Base-by-base conservation (phyloP, 345 rosid species). In the Pistacia vera region DNA sequence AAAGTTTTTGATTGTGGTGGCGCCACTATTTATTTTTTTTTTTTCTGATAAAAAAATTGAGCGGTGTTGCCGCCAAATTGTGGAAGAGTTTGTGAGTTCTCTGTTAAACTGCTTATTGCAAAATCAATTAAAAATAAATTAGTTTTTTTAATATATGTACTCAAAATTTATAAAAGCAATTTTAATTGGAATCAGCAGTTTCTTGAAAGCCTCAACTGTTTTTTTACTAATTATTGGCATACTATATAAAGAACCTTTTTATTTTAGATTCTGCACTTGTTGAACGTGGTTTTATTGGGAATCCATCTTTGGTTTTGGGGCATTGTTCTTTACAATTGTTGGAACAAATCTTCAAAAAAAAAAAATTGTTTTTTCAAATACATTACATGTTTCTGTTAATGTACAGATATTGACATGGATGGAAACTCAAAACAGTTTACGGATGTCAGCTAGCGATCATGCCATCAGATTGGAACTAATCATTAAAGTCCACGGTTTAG, bases 321-420 rank as follows among this genome's bases (percentile, higher is more conserved):
- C 22, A 4, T 70, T 12, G 4, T 44, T 58, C 1, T 17, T 71
- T 41, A 25, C 4, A 2, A 11, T 38, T 38, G 36, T 17, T 8
- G 3, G 5, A 62, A 16, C 33, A 62, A 17, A 28, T 72, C 48
- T 60, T 10, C 44, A 22, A 1, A 30, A 8, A 22, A 22, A 22
- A 41, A 17, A 8, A 20, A 44, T 25, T 0, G 56, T 14, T 78
- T 16, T 13, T 54, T 35, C 5, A n/a, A 8, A 35, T 30, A 22
- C 30, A 18, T 74, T 55, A 75, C 12, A 38, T 54, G 11, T 41
- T 75, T 41, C 0, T 64, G n/a, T 70, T 62, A 20, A 64, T 66
- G 8, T 67, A 56, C 72, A 89, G 91, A 77, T 86, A 74, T 74
- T 81, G 76, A 82, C 83, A 76, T 86, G 90, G 90, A 83, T 86